phyloP scores from a whole-genome alignment of 1,284 basidiomycete species.

The Erythrobasidium hasegawianum region DNA sequence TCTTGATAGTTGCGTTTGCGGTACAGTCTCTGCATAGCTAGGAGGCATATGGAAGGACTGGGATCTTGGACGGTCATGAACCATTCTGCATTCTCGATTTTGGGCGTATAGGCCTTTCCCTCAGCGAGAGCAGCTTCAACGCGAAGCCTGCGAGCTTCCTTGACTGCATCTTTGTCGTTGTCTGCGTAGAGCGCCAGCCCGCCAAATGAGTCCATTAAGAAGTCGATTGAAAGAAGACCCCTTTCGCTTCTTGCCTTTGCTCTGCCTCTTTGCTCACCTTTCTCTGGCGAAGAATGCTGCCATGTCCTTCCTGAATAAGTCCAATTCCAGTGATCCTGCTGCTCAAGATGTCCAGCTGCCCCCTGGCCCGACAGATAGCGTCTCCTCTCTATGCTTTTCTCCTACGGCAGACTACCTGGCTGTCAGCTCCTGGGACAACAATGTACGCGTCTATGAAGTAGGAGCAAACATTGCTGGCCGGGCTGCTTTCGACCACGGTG shows the following conservation, averaged over 20 bases:
- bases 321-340: background rate
- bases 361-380: slow-evolving; percentile 67
- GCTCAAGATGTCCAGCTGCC: slow-evolving; percentile 39
- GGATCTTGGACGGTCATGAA: background rate
- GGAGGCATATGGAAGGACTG: background rate
- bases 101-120: background rate
- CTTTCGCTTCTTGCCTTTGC: background rate
- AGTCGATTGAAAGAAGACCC: background rate
- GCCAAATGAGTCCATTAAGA: background rate
- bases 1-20: background rate
- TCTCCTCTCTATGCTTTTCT: slow-evolving; percentile 64
- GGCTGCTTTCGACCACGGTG: slow-evolving; percentile 77
- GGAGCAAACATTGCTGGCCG: slow-evolving; percentile 59
- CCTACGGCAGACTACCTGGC: slow-evolving; percentile 67
- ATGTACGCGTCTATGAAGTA: slow-evolving; percentile 59
- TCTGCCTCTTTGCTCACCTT: background rate
- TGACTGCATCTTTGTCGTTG: background rate
- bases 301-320: background rate
- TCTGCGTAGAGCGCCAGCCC: background rate
- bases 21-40: background rate
- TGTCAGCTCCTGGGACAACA: slow-evolving; percentile 52
- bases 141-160: background rate
- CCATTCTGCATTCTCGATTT: background rate
- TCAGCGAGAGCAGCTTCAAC: background rate
- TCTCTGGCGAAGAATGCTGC: background rate